A percentile compares a stretch with the other conserved stretches of the same genome.
Conservation (phyloP, 495 filamentous ascomycete genomes). For the Geopyxis carbonaria region DNA sequence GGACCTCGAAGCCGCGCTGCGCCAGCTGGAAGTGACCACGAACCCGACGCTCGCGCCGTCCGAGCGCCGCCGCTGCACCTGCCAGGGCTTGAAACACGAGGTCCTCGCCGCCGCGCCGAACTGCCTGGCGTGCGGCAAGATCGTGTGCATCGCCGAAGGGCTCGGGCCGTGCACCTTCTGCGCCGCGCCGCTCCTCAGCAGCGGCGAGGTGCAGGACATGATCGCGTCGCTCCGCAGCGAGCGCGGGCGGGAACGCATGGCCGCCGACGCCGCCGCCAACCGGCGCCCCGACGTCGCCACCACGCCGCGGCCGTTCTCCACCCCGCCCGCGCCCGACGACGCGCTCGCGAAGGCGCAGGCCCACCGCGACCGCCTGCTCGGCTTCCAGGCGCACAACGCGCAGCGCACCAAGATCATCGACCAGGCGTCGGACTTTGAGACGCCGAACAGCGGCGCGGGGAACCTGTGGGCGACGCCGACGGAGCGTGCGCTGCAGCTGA, state of each 20-base stretch:
- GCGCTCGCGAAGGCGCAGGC: slow-evolving; percentile 43
- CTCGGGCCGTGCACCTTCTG: slow-evolving; percentile 93
- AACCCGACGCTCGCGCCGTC: slow-evolving; percentile 54
- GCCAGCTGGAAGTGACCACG: slow-evolving; percentile 73
- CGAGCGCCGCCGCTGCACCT: slow-evolving; percentile 53
- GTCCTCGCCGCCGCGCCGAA: slow-evolving; percentile 77
- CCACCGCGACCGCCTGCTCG: slow-evolving; percentile 67
- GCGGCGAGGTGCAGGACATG: slow-evolving; percentile 62
- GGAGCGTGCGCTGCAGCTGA: slow-evolving; percentile 73
- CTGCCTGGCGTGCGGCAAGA: slow-evolving; percentile 82
- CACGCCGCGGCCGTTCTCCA: slow-evolving; percentile 32
- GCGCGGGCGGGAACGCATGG: slow-evolving; percentile 69
- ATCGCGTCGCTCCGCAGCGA: slow-evolving; percentile 73
- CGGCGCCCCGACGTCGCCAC: slow-evolving; percentile 44
- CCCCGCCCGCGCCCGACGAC: slow-evolving; percentile 31
- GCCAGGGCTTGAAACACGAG: slow-evolving; percentile 70
- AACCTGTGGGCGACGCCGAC: slow-evolving; percentile 79
- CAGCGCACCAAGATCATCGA: slow-evolving; percentile 75
- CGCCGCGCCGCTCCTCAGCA: slow-evolving; percentile 48
- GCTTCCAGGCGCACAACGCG: slow-evolving; percentile 78
- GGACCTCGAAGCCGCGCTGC: slow-evolving; percentile 82
- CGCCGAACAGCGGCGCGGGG: slow-evolving; percentile 35
- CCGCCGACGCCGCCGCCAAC: slow-evolving; percentile 51
- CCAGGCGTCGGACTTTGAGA: slow-evolving; percentile 87
- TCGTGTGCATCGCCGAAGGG: slow-evolving; percentile 90